These are phyloP conservation scores for Ophiostoma piceae DNA, from an alignment of 2,329 filamentous ascomycete genomes.

Conservation along the genomic window DNA sequence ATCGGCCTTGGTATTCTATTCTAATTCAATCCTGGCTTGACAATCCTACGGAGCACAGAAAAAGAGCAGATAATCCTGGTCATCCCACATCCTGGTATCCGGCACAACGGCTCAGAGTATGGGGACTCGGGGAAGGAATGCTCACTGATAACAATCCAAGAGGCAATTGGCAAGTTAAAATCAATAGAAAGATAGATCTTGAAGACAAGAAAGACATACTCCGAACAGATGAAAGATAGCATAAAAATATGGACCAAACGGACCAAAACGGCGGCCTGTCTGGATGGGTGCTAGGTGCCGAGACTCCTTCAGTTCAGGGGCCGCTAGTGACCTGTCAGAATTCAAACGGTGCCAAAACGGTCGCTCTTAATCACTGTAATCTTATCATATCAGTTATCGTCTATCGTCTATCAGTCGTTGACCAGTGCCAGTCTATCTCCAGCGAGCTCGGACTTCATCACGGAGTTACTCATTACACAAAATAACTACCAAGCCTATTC, in stretches of 20 bases:
- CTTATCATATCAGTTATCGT: neutral
- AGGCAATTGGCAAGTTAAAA: neutral
- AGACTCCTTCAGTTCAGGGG: neutral
- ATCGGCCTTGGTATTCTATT: neutral
- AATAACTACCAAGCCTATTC: neutral
- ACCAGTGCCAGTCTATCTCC: neutral
- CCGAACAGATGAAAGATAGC: neutral
- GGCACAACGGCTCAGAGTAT: neutral
- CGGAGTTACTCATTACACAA: neutral
- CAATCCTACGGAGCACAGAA: no score
- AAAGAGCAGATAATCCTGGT: neutral
- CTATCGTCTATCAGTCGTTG: neutral
- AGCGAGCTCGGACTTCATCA: neutral
- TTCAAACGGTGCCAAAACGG: neutral
- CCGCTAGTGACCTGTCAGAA: neutral
- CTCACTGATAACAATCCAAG: neutral
- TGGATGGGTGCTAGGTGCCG: neutral
- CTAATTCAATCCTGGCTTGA: neutral
- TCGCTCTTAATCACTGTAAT: neutral
- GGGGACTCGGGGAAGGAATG: neutral
- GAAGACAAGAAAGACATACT: neutral
- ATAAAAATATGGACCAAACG: constrained; percentile 3
- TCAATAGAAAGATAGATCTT: neutral
- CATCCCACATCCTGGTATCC: neutral
- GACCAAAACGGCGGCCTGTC: neutral